These are phyloP conservation scores for Gracilaria gracilis DNA, from an alignment of 23 red algal species.

Conservation along the genomic window DNA sequence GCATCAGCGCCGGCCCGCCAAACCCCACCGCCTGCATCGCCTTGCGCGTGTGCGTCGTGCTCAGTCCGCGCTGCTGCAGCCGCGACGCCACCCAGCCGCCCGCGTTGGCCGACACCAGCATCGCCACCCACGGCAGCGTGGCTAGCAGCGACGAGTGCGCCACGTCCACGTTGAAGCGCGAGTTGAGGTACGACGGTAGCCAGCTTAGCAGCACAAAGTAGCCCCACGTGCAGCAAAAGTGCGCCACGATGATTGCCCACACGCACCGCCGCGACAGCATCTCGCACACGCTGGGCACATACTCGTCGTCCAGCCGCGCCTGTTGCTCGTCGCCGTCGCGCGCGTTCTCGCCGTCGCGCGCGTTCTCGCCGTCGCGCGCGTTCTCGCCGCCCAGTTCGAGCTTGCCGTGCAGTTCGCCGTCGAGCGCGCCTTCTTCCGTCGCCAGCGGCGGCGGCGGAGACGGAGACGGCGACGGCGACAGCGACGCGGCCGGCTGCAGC, in stretches of 20 bases:
- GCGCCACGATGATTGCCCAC: constrained; percentile 61
- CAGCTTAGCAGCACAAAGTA: constrained; percentile 61
- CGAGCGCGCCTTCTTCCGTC: too few species aligned
- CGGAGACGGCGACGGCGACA: too few species aligned
- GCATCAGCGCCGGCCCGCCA: constrained; percentile 47
- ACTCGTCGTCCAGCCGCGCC: background rate
- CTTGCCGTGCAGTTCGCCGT: too few species aligned
- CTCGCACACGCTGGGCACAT: constrained; percentile 16
- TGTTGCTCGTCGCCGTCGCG: too few species aligned
- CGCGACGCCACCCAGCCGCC: constrained; percentile 1
- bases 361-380: too few species aligned
- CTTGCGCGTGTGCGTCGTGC: constrained; percentile 42
- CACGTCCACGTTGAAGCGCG: constrained; percentile 38
- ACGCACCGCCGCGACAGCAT: constrained; percentile 38
- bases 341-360: background rate
- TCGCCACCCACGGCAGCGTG: constrained; percentile 41
- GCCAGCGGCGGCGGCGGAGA: background rate
- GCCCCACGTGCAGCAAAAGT: constrained; percentile 62
- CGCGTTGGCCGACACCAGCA: constrained; percentile 39
- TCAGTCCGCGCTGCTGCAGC: constrained; percentile 19
- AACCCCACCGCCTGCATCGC: constrained; percentile 63
- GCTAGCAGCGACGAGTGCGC: constrained; percentile 20
- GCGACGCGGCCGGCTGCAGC: too few species aligned
- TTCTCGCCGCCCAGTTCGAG: too few species aligned
- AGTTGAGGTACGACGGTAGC: constrained; percentile 56